A percentile compares a stretch with the other conserved stretches of the same genome.
Conservation (phyloP, 2,329 filamentous ascomycete genomes). For the Zasmidium citrigriseum region DNA sequence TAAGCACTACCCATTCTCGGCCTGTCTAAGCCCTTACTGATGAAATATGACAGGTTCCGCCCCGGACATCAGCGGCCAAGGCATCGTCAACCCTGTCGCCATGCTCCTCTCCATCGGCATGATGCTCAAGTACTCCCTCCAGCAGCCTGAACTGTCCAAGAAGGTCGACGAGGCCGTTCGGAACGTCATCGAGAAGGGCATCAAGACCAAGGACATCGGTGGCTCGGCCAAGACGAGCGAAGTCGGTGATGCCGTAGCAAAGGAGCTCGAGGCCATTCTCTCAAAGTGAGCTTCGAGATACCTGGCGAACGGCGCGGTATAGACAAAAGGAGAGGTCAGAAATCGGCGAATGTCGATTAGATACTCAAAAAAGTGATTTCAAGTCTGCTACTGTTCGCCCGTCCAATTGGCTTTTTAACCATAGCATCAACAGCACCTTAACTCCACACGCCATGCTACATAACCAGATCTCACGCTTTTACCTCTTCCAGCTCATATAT, state of each 20-base stretch:
- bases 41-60: conserved; percentile 65
- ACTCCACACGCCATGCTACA: background rate
- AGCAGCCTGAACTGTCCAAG: conserved; percentile 72
- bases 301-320: background rate
- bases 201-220: conserved; percentile 82
- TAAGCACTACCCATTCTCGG: conserved; percentile 44
- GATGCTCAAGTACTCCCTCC: conserved; percentile 93
- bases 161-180: conserved; percentile 80
- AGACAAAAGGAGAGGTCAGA: no score
- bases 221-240: conserved; percentile 72
- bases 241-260: conserved; percentile 79
- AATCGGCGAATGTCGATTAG: no score
- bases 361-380: no score
- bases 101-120: conserved; percentile 91
- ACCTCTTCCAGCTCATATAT: background rate
- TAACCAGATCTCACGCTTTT: background rate
- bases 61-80: conserved; percentile 89
- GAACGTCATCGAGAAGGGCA: conserved; percentile 74
- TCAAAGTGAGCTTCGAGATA: background rate
- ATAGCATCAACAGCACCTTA: background rate
- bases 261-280: conserved; percentile 56
- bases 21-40: conserved; percentile 4
- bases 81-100: conserved; percentile 81
- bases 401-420: no score
- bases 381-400: no score